These are phyloP conservation scores for Dryas drummondii DNA, from an alignment of 306 rosid species.

Conservation along the genomic window DNA sequence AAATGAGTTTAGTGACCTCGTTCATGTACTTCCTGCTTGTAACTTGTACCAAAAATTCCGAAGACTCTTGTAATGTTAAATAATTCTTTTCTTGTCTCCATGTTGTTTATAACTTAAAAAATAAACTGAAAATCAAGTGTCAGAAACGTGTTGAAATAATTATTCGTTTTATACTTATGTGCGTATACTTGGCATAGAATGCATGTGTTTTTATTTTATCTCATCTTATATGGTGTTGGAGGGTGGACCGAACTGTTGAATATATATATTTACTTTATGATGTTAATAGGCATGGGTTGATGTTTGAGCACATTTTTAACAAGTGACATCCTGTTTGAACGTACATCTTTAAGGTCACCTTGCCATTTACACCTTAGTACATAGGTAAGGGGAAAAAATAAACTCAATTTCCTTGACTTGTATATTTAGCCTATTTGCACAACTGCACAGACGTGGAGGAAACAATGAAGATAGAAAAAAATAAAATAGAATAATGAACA, in stretches of 20 bases:
- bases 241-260: too few species aligned
- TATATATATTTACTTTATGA: too few species aligned
- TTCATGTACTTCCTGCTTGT: slow-evolving; percentile 17
- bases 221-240: too few species aligned
- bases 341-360: too few species aligned
- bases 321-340: too few species aligned
- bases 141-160: not conserved
- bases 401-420: too few species aligned
- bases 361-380: too few species aligned
- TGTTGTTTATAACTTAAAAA: not conserved
- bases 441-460: not conserved
- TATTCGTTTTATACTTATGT: not conserved
- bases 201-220: too few species aligned
- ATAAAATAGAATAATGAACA: slow-evolving; percentile 2
- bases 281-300: too few species aligned
- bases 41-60: slow-evolving; percentile 9
- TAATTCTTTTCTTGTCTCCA: not conserved
- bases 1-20: slow-evolving; percentile 1
- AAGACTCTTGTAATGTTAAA: not conserved
- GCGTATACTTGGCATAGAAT: not conserved
- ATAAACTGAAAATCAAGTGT: not conserved
- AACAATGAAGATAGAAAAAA: not conserved
- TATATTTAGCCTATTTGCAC: not conserved
- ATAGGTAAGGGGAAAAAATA: too few species aligned
- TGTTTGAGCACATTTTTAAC: too few species aligned